These are phyloP conservation scores for Colletotrichum higginsianum DNA, from an alignment of 2,329 filamentous ascomycete species.

Conservation along the genomic window DNA sequence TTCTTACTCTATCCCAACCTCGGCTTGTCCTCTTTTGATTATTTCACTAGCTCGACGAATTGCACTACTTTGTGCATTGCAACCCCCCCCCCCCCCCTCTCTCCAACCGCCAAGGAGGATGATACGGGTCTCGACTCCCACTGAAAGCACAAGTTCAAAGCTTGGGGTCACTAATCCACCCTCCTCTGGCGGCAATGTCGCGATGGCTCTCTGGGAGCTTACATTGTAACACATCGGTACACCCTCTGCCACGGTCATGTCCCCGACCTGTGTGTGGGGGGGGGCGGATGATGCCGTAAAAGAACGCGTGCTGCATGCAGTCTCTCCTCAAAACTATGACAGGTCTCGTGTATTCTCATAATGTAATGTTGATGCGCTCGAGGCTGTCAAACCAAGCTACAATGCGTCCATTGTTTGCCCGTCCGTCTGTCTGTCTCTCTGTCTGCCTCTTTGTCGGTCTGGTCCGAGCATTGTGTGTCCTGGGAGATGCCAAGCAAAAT, in stretches of 20 bases:
- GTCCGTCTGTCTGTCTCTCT: no score
- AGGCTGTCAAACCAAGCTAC: slow-evolving; percentile 7
- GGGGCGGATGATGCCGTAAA: no score
- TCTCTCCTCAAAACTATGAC: not conserved
- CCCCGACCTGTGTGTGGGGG: not conserved
- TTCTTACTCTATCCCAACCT: not conserved
- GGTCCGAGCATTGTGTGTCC: no score
- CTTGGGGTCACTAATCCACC: slow-evolving; percentile 27
- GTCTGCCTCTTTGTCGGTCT: no score
- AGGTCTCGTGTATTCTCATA: slow-evolving; percentile 28
- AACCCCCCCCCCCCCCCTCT: no score
- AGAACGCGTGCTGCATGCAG: not conserved
- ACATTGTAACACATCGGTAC: no score
- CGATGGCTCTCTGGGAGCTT: no score
- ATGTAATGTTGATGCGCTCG: slow-evolving; percentile 13
- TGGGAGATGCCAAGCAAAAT: no score
- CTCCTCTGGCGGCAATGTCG: slow-evolving; percentile 12
- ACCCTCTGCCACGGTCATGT: slow-evolving; percentile 4
- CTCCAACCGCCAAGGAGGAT: slow-evolving; percentile 19
- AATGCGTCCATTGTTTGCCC: no score
- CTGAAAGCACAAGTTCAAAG: slow-evolving; percentile 30
- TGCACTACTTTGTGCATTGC: no score
- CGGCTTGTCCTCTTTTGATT: slow-evolving; percentile 12
- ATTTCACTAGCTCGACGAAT: not conserved
- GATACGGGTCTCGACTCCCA: slow-evolving; percentile 27